Evolutionary conservation across 2,329 filamentous ascomycete species (phyloP), one percentile per base, ranked within the genome.

Genomic region (Fusarium albidum): DNA sequence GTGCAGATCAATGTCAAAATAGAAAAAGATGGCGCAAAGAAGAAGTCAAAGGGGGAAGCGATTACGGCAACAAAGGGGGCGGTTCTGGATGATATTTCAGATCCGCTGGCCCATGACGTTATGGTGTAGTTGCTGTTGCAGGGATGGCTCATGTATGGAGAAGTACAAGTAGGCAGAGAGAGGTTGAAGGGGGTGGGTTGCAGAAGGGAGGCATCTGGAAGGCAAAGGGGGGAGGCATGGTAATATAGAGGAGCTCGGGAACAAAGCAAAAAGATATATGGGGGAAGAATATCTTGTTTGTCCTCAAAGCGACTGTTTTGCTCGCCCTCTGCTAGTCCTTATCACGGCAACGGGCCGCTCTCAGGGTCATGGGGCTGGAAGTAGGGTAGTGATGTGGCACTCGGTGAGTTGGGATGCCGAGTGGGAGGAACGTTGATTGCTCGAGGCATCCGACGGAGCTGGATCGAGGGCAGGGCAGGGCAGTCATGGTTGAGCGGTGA

Each of bases 301-400:
- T 42, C 51, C 28, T 34, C 52, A 42, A 42, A 40, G 38, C 48
- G 46, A 42, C 48, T 49, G 49, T 54, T 49, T 62, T 40, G 46
- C 46, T 42, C 39, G 52, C 55, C 51, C 40, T 60, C 55, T 40
- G 21, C 55, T 56, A 49, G 28, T 49, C 50, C 40, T 40, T 33
- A 50, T 53, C 51, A 49, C 49, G 44, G 63, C 53, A 62, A 66
- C 54, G 52, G 52, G 57, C 47, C 47, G 52, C 48, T 44, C 29
- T 53, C 48, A 43, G 61, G 61, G 64, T 66, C 64, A 66, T 66
- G 64, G 61, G 63, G 59, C 52, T 60, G 41, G 48, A 57, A 33
- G 56, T 54, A 59, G 49, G 52, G 35, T 53, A 57, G 58, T 64
- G 63, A 67, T 64, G 64, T 67, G 65, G 64, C 65, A 67, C 65